A percentile compares a stretch with the other conserved stretches of the same genome.
phyloP scores from a whole-genome alignment of 805 yeast species.

The Metschnikowia reukaufii region DNA sequence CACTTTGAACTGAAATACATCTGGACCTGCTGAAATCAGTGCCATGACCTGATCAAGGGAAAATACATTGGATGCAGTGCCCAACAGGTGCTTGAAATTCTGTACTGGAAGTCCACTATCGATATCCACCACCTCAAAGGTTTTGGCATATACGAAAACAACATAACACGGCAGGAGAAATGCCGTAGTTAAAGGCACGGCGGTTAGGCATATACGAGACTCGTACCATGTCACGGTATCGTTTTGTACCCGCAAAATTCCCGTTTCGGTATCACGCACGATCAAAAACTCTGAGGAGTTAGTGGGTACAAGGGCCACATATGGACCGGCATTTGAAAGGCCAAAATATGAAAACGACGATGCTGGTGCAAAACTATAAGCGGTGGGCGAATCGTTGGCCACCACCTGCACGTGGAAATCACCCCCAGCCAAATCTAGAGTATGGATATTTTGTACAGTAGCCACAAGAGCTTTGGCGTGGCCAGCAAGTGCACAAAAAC shows the following conservation, averaged over 20 bases:
- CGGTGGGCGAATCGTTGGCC: slow-evolving; percentile 21
- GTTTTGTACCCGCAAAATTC: slow-evolving; percentile 16
- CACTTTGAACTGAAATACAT: slow-evolving; percentile 32
- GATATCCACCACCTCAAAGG: slow-evolving; percentile 35
- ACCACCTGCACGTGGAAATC: slow-evolving; percentile 20
- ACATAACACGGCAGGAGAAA: slow-evolving; percentile 36
- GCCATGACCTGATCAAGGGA: slow-evolving; percentile 13
- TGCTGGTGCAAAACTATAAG: slow-evolving; percentile 22
- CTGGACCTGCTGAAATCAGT: slow-evolving; percentile 29
- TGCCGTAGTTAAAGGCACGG: slow-evolving; percentile 28
- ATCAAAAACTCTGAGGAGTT: slow-evolving; percentile 20
- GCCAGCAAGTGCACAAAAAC: slow-evolving; percentile 18
- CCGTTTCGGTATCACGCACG: slow-evolving; percentile 36
- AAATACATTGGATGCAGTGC: slow-evolving; percentile 24
- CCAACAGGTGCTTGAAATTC: slow-evolving; percentile 32
- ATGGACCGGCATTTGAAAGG: slow-evolving; percentile 31
- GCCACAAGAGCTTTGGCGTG: slow-evolving; percentile 18
- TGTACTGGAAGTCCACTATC: slow-evolving; percentile 38
- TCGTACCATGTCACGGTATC: slow-evolving; percentile 12
- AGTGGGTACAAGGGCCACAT: slow-evolving; percentile 22
- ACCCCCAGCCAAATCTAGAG: slow-evolving; percentile 23
- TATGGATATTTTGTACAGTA: slow-evolving; percentile 26
- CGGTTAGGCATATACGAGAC: slow-evolving; percentile 25
- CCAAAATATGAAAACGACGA: slow-evolving; percentile 43
- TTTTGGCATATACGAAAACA: slow-evolving; percentile 31